Evolutionary conservation across 2,329 filamentous ascomycete species (phyloP).

Genomic region (Thielaviopsis musarum): DNA sequence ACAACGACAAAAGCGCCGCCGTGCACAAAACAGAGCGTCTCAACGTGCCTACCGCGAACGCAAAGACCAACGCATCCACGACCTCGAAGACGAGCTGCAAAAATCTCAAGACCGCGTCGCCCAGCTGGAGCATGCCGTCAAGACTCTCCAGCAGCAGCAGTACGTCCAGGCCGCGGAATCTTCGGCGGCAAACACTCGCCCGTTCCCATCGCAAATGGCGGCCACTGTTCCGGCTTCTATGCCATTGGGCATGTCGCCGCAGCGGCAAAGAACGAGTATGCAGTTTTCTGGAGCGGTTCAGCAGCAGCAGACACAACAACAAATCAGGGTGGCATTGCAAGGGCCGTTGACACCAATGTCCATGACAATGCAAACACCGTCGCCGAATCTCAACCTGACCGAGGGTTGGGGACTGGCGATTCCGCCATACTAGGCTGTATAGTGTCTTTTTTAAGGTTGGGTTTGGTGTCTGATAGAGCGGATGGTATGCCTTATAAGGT

Average conservation of each 20-base stretch:
- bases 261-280: neutral
- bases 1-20: slow-evolving; percentile 15
- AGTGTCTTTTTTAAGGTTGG: neutral
- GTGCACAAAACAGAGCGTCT: slow-evolving; percentile 20
- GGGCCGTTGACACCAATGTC: neutral
- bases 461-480: neutral
- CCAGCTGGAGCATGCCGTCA: neutral
- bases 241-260: neutral
- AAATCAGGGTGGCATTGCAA: neutral
- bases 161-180: neutral
- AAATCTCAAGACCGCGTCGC: slow-evolving; percentile 19
- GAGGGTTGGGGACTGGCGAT: neutral
- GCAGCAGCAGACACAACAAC: neutral
- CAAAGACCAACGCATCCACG: slow-evolving; percentile 15
- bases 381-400: neutral
- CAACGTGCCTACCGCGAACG: slow-evolving; percentile 20
- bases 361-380: neutral
- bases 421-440: neutral
- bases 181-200: neutral
- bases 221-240: neutral
- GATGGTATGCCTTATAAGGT: neutral
- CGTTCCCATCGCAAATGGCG: neutral
- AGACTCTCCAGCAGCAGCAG: neutral
- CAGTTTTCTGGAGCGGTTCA: neutral
- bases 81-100: slow-evolving; percentile 11